Conservation (phyloP, 192 early-diverging fungal species). For the Rhizoclosmatium globosum region DNA sequence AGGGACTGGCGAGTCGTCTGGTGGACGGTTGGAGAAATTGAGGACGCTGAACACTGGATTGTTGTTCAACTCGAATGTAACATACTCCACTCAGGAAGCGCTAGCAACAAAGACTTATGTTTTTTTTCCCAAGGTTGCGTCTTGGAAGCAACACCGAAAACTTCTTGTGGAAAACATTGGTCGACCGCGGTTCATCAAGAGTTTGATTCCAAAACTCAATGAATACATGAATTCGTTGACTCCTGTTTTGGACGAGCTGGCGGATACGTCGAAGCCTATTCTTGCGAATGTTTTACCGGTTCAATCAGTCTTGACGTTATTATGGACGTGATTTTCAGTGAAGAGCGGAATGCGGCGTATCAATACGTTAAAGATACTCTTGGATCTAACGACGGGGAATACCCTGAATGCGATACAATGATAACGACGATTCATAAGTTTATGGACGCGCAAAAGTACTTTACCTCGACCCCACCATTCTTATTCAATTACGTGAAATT, state of each 20-base stretch:
- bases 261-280: neutral
- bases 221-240: neutral
- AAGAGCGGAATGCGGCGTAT: neutral
- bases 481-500: too few species aligned
- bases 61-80: neutral
- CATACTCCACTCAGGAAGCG: neutral
- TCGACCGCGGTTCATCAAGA: neutral
- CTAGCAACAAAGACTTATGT: neutral
- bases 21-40: neutral
- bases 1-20: neutral
- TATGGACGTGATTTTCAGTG: neutral
- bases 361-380: neutral
- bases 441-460: too few species aligned
- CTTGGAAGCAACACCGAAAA: conserved; percentile 9
- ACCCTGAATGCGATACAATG: too few species aligned
- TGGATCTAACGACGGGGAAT: neutral
- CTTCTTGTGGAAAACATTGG: neutral
- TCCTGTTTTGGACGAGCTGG: neutral
- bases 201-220: neutral
- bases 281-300: neutral
- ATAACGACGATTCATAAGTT: too few species aligned
- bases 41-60: neutral
- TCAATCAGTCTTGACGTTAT: neutral
- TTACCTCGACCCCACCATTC: too few species aligned
- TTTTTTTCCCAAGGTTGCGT: neutral